A percentile compares a stretch with the other conserved stretches of the same genome.
Conservation (phyloP, 495 filamentous ascomycete species). For the Venustampulla echinocandica region DNA sequence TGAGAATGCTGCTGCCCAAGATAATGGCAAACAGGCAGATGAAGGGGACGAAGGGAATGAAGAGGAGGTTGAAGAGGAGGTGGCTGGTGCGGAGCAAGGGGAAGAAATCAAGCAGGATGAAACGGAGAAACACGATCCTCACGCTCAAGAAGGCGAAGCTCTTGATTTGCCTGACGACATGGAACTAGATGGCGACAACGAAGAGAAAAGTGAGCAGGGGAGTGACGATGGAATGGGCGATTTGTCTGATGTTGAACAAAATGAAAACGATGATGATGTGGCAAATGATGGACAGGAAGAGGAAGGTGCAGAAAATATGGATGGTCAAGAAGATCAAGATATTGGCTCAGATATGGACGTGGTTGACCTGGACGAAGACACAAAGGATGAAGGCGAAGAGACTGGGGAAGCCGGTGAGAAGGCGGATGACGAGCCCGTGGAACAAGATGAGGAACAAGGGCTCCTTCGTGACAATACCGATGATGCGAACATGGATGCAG, state of each 20-base stretch:
- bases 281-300: conserved; percentile 28
- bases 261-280: conserved; percentile 24
- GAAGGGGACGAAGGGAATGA: conserved; percentile 43
- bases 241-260: conserved; percentile 32
- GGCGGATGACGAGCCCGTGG: conserved; percentile 33
- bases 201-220: conserved; percentile 42
- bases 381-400: conserved; percentile 20
- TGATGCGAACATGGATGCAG: conserved; percentile 44
- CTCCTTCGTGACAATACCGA: conserved; percentile 33
- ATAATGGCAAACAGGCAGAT: conserved; percentile 44
- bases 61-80: conserved; percentile 48
- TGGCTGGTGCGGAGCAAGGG: conserved; percentile 49
- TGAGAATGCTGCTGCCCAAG: conserved; percentile 52
- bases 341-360: conserved; percentile 26
- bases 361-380: conserved; percentile 23
- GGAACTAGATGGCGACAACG: conserved; percentile 55
- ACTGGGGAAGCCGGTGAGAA: conserved; percentile 26
- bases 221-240: conserved; percentile 42
- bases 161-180: conserved; percentile 62
- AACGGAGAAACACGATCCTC: conserved; percentile 53
- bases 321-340: conserved; percentile 31
- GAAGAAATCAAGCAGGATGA: conserved; percentile 67
- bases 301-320: conserved; percentile 27
- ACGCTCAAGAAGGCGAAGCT: conserved; percentile 52
- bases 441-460: conserved; percentile 39